Base-by-base conservation (phyloP, 768 basidiomycete genomes). In the Clitopilus hobsonii region DNA sequence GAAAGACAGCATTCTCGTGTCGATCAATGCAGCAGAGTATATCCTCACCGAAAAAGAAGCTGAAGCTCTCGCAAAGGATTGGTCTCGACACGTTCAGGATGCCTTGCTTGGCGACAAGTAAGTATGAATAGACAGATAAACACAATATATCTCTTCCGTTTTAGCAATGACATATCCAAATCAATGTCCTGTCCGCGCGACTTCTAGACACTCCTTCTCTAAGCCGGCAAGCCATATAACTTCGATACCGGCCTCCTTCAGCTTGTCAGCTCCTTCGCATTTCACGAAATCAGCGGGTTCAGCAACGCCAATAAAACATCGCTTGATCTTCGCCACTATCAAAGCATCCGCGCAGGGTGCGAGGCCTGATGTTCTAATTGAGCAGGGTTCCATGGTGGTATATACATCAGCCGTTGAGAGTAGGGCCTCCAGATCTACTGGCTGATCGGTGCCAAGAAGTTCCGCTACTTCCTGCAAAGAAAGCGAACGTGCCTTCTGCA, bases 311-410 rank as follows among this genome's bases (percentile, higher is more conserved):
- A 98, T 88, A 64, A 87, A 86, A 60, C 96, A 95, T 20, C 87
- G 78, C 47, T 73, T 80, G 36, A 98, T 76, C 38, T 74, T 73
- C 3, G 89, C 85, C 14, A 75, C 74, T 28, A 97, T 82, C 51
- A 98, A 80, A 2, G 89, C 88, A 57, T 94, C 83, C 8, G 91
- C 86, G 66, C 97, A 98, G 1, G 94, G 86, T 0, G 85, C 70
- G 41, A 95, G 77, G 2, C 96, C 95, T 0, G 91, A 94, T 7
- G 91, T 88, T 56, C 97, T 77, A 28, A 90, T 69, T 4, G 94
- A 96, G 67, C 97, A 99, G 8, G 96, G 97, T 65, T 99, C 97
- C 76, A 99, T 82, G 0, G 97, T 98, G 0, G 95, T 96, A 65
- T 97, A 98, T 38, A 90, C 86, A 67, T 93, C 89, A 22, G 85